These are phyloP conservation scores for Kwoniella dendrophila DNA, from an alignment of 768 basidiomycete genomes.

Conservation along the genomic window DNA sequence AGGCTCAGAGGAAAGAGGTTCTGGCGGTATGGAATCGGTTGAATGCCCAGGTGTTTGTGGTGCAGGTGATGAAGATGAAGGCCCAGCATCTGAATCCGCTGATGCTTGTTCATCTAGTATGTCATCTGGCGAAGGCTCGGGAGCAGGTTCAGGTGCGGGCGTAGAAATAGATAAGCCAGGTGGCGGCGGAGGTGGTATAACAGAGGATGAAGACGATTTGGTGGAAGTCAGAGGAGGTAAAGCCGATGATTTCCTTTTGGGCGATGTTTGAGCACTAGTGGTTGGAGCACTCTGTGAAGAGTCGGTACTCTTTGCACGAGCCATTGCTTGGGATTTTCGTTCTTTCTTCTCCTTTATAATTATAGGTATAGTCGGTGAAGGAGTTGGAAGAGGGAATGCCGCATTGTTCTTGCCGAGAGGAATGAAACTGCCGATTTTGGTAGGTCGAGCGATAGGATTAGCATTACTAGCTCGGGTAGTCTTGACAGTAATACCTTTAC, in stretches of 20 bases:
- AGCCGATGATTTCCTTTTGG: slow-evolving; percentile 36
- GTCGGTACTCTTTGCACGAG: slow-evolving; percentile 38
- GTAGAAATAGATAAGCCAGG: slow-evolving; percentile 1
- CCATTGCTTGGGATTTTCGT: slow-evolving; percentile 30
- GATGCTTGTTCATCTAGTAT: slow-evolving; percentile 28
- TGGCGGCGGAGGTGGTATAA: background rate
- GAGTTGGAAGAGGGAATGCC: slow-evolving; percentile 46
- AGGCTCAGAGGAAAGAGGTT: slow-evolving; percentile 40
- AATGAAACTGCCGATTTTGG: slow-evolving; percentile 35
- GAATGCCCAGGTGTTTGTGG: slow-evolving; percentile 39
- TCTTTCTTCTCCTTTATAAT: slow-evolving; percentile 36
- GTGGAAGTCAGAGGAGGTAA: slow-evolving; percentile 24
- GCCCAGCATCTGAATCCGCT: slow-evolving; percentile 45
- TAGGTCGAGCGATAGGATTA: slow-evolving; percentile 25
- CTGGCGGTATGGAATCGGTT: slow-evolving; percentile 24
- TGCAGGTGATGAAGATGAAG: slow-evolving; percentile 43
- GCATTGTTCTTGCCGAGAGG: slow-evolving; percentile 40
- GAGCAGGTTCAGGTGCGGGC: background rate
- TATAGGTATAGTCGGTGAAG: slow-evolving; percentile 39
- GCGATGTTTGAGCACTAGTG: slow-evolving; percentile 38
- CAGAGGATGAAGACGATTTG: slow-evolving; percentile 5
- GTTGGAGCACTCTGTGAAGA: slow-evolving; percentile 29
- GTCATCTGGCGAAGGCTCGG: slow-evolving; percentile 10
- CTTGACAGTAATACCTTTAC: slow-evolving; percentile 30
- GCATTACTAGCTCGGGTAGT: slow-evolving; percentile 13